Evolutionary conservation across 1,284 basidiomycete genomes (phyloP).

Genomic region (Cutaneotrichosporon sp.): DNA sequence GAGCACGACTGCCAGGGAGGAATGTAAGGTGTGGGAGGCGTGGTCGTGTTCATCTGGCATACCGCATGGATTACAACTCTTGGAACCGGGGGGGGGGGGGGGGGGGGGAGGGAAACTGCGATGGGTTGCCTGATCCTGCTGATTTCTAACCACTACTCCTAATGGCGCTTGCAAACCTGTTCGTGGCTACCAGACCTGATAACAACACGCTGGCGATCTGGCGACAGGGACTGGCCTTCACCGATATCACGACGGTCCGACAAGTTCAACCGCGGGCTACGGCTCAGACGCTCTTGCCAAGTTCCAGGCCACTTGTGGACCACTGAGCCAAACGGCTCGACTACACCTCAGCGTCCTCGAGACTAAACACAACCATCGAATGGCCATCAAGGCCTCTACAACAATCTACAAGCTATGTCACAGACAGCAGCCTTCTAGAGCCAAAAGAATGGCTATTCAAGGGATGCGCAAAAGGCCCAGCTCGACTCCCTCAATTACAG

Average conservation of each 20-base stretch:
- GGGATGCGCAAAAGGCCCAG: background rate
- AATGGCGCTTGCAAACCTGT: no score
- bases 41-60: slow-evolving; percentile 9
- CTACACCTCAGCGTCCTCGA: no score
- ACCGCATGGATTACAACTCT: slow-evolving; percentile 8
- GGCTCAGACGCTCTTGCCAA: no score
- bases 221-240: no score
- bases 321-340: no score
- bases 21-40: background rate
- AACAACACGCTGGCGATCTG: no score
- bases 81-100: background rate
- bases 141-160: background rate
- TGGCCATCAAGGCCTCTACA: background rate
- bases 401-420: background rate
- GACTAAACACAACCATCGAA: background rate
- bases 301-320: no score
- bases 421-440: background rate
- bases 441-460: background rate
- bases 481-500: slow-evolving; percentile 48
- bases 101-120: background rate
- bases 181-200: no score
- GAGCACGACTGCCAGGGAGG: background rate
- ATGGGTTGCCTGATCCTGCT: background rate
- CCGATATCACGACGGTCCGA: no score
- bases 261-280: no score